Evolutionary conservation across 495 filamentous ascomycete species (phyloP).

Genomic region (Aspergillus olivimuriae): DNA sequence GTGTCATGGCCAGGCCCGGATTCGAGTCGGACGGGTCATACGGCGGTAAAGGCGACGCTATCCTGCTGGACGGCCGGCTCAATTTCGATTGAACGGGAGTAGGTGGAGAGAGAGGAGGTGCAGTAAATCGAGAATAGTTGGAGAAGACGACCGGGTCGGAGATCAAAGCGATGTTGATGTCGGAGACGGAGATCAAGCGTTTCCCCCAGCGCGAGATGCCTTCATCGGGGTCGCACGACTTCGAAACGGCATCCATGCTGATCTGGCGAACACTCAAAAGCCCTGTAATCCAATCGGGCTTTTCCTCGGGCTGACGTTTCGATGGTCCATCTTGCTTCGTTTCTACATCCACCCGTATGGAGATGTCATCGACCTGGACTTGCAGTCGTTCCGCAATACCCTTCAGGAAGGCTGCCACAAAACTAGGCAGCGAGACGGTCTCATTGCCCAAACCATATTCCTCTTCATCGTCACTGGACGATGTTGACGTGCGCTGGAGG

Average conservation of each 20-base stretch:
- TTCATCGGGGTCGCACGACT: conserved; percentile 24
- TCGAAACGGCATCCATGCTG: conserved; percentile 59
- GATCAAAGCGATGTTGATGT: conserved; percentile 59
- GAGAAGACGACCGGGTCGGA: conserved; percentile 71
- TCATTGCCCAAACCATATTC: conserved; percentile 66
- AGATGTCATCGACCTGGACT: conserved; percentile 61
- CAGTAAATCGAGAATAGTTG: conserved; percentile 52
- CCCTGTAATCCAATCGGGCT: conserved; percentile 50
- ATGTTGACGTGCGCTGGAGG: conserved; percentile 38
- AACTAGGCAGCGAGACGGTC: conserved; percentile 65
- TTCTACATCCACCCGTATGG: conserved; percentile 55
- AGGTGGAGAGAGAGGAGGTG: conserved; percentile 51
- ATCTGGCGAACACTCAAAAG: conserved; percentile 61
- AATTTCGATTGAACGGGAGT: conserved; percentile 40
- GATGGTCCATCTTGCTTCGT: conserved; percentile 38
- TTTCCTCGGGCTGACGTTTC: conserved; percentile 34
- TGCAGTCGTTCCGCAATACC: conserved; percentile 76
- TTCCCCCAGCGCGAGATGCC: conserved; percentile 43
- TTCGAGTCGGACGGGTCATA: conserved; percentile 22
- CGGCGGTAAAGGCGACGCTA: conserved; percentile 21
- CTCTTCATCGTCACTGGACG: conserved; percentile 53
- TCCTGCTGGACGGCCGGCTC: conserved; percentile 28
- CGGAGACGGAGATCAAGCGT: conserved; percentile 55
- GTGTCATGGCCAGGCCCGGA: conserved; percentile 31
- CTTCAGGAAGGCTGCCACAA: conserved; percentile 76